Percentiles rank a stretch among this genome's conserved stretches.
These are phyloP conservation scores for Solanum tarijense DNA, from an alignment of 257 asterid species.

Conservation along the genomic window DNA sequence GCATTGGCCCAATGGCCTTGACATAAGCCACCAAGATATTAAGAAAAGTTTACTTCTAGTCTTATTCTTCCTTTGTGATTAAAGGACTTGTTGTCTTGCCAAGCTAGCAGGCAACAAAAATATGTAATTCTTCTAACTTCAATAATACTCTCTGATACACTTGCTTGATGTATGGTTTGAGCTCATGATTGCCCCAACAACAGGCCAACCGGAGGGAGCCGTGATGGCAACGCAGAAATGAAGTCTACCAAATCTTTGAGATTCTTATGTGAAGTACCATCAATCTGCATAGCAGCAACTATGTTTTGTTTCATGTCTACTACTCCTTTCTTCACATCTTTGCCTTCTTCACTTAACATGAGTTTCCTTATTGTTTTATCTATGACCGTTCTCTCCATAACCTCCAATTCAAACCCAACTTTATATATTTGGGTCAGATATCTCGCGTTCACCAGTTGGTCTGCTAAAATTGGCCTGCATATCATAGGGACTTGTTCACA, in stretches of 20 bases:
- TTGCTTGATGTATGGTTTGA: not conserved
- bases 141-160: not conserved
- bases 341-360: constrained; percentile 3
- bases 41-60: not conserved
- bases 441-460: constrained; percentile 27
- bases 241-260: constrained; percentile 20
- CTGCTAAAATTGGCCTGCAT: not conserved
- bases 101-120: not conserved
- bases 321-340: not conserved
- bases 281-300: not conserved
- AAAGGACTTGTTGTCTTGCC: not conserved
- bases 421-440: not conserved
- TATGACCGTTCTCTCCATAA: too few relatives aligned
- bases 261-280: constrained; percentile 17
- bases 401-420: too few relatives aligned
- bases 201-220: not conserved
- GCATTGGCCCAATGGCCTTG: not conserved
- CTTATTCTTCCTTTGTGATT: not conserved
- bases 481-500: not conserved
- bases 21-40: not conserved
- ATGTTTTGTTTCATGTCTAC: constrained; percentile 18
- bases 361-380: too few relatives aligned
- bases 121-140: not conserved
- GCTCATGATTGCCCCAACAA: not conserved
- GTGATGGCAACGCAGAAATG: not conserved